Evolutionary conservation across 495 filamentous ascomycete genomes (phyloP).

Genomic region (Daldinia bambusicola): DNA sequence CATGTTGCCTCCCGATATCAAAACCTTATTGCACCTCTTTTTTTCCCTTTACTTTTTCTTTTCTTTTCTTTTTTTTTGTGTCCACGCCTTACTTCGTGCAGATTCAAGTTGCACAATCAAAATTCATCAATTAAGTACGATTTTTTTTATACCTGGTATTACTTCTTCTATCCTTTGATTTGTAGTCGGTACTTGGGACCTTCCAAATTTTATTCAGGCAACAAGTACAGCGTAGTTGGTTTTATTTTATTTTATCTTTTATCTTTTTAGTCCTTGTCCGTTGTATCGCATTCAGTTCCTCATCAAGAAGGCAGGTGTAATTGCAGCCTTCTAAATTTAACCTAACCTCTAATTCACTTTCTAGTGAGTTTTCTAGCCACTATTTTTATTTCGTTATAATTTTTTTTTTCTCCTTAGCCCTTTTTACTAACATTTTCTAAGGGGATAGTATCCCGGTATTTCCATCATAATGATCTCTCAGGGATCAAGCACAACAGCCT

Average conservation of each 20-base stretch:
- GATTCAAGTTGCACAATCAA: not conserved
- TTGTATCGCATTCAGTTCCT: constrained; percentile 10
- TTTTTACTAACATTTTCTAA: constrained; percentile 16
- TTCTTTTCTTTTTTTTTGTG: too few species aligned
- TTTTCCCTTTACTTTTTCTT: not conserved
- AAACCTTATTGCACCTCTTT: constrained; percentile 19
- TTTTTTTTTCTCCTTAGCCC: not conserved
- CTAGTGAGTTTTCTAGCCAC: not conserved
- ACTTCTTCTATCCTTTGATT: not conserved
- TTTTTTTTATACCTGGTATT: not conserved
- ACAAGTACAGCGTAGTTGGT: not conserved
- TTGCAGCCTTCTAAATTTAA: not conserved
- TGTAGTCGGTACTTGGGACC: not conserved
- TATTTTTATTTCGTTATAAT: not conserved
- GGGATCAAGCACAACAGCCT: not conserved
- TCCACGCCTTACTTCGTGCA: constrained; percentile 1
- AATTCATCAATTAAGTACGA: not conserved
- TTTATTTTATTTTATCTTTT: constrained; percentile 11
- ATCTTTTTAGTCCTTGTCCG: not conserved
- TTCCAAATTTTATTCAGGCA: not conserved
- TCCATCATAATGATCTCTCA: constrained; percentile 6
- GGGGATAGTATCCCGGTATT: not conserved
- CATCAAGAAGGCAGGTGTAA: not conserved
- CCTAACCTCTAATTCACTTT: not conserved
- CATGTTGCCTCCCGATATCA: constrained; percentile 29